Conservation (phyloP, 2,329 filamentous ascomycete species). For the Penicillium palitans region DNA sequence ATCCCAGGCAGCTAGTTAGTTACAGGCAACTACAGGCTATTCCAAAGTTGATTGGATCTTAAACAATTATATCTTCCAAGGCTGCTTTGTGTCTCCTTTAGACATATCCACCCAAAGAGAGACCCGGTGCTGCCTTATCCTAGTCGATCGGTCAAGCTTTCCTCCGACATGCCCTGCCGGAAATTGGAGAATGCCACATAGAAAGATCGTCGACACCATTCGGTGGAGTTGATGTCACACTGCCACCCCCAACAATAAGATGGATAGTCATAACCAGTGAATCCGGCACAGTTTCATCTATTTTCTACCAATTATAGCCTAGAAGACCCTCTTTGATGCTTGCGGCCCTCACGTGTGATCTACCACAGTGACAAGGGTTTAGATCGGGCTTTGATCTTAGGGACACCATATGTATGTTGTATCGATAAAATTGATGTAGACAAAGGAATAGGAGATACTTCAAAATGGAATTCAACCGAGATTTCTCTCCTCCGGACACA, state of each 20-base stretch:
- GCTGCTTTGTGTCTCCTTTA: background rate
- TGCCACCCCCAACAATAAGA: background rate
- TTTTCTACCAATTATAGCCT: background rate
- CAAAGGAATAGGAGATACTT: no score
- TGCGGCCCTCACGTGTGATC: background rate
- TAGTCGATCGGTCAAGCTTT: background rate
- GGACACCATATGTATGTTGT: background rate
- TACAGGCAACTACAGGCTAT: background rate
- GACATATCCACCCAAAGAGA: background rate
- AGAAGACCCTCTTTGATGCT: background rate
- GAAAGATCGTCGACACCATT: background rate
- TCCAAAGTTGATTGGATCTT: background rate
- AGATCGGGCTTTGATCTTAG: background rate
- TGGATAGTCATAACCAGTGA: background rate
- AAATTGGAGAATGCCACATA: background rate
- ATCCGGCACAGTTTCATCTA: background rate
- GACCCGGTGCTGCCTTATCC: background rate
- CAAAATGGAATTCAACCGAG: no score
- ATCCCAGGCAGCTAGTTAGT: no score
- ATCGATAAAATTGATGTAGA: background rate
- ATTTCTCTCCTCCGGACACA: background rate
- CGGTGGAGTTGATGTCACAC: background rate
- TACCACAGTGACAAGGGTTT: background rate
- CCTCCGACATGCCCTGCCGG: background rate
- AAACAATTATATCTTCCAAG: background rate